phyloP scores from a whole-genome alignment of 2,329 filamentous ascomycete genomes.

The Rutstroemia sp. region DNA sequence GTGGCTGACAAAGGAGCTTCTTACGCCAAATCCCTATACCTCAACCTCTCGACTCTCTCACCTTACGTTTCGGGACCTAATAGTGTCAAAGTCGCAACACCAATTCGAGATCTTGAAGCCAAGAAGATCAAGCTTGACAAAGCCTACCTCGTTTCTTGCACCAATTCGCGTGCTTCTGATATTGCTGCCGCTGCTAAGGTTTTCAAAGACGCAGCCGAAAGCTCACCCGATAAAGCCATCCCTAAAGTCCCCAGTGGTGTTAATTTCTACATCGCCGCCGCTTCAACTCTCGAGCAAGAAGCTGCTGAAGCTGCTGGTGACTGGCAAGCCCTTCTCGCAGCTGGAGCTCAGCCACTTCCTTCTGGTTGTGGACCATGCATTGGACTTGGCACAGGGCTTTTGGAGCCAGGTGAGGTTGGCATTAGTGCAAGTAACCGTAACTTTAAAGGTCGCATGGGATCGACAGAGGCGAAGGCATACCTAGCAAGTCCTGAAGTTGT shows the following conservation, averaged over 20 bases:
- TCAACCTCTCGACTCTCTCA: slow-evolving; percentile 76
- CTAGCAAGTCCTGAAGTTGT: slow-evolving; percentile 87
- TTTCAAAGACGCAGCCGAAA: slow-evolving; percentile 66
- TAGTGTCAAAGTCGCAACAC: slow-evolving; percentile 80
- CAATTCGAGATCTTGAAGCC: slow-evolving; percentile 63
- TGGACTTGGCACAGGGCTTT: slow-evolving; percentile 67
- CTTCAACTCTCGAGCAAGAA: slow-evolving; percentile 69
- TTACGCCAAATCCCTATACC: slow-evolving; percentile 77
- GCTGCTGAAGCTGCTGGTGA: slow-evolving; percentile 73
- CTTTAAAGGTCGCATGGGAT: slow-evolving; percentile 88
- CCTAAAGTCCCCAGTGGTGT: slow-evolving; percentile 69
- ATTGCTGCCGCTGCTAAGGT: slow-evolving; percentile 75
- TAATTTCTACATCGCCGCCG: slow-evolving; percentile 83
- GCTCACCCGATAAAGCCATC: slow-evolving; percentile 48
- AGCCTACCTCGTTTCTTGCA: slow-evolving; percentile 86
- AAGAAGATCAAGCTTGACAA: slow-evolving; percentile 74
- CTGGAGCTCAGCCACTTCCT: slow-evolving; percentile 66
- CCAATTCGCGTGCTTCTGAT: slow-evolving; percentile 77
- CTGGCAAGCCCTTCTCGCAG: slow-evolving; percentile 76
- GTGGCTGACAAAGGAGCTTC: slow-evolving; percentile 66
- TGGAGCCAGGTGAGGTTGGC: slow-evolving; percentile 80
- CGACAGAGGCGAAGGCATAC: slow-evolving; percentile 71
- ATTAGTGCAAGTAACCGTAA: slow-evolving; percentile 82
- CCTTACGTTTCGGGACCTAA: slow-evolving; percentile 85
- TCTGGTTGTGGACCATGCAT: slow-evolving; percentile 81